Base-by-base conservation (phyloP, 2,329 filamentous ascomycete species). In the Camptophora hylomeconis region DNA sequence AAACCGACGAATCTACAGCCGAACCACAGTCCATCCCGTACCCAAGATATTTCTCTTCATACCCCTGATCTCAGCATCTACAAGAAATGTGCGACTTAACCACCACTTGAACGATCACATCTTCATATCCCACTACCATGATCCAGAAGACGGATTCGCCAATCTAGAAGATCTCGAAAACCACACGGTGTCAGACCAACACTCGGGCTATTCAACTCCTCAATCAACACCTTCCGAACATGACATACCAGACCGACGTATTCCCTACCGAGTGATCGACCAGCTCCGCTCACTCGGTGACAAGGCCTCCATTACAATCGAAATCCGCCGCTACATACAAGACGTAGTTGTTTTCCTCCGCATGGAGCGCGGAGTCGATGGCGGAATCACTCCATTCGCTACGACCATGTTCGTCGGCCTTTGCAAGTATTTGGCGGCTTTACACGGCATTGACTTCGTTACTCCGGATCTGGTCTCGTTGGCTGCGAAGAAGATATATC, bases 281-380 rank as follows among this genome's bases (percentile, higher is more conserved):
- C 56, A 60, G 4, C 60, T 92, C 2, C 64, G 70, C 3, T 57
- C 62, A n/a, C 60, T 72, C 3, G 67, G 69, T 31, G 57, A 65
- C 2, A 48, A 64, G 3, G 72, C 80, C 9, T 67, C 64, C 21
- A 60, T 84, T 15, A 79, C 75, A 33, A 68, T 86, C 12, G 84
- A 94, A 41, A 70, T 94, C 2, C 63, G 72, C 33, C 73, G 81
- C 23, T 95, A 95, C 52, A 68, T 87, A 34, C 77, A 87, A 62
- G 87, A 95, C 53, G 72, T 95, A 20, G 61, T 87, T 28, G 72
- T 84, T 3, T 94, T 92, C 50, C 65, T 95, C 41, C 76, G 89
- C 16, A 69, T 92, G 51, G 86, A 92, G 54, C 77, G 87, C 30
- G 86, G 82, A 26, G 80, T 94, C 15, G 70, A 69, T 11, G 72